Conservation (phyloP, 345 rosid genomes). For the Populus ilicifolia region DNA sequence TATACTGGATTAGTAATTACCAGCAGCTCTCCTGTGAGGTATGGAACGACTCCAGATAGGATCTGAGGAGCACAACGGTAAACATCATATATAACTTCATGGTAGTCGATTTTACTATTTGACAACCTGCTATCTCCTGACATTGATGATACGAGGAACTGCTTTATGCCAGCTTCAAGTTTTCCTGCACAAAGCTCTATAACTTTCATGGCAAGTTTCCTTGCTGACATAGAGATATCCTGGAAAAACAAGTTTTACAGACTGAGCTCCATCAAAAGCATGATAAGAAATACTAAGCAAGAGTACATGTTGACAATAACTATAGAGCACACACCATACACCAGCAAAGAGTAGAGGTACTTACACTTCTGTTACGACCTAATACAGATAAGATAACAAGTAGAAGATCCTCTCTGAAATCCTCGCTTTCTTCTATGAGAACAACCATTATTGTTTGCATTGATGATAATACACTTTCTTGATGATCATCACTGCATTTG, state of each 20-base stretch:
- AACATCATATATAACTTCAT: constrained; percentile 82
- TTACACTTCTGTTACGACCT: constrained; percentile 73
- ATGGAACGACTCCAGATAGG: constrained; percentile 75
- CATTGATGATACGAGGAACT: constrained; percentile 78
- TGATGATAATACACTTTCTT: constrained; percentile 73
- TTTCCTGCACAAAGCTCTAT: constrained; percentile 76
- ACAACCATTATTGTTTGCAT: constrained; percentile 87
- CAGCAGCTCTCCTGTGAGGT: constrained; percentile 94
- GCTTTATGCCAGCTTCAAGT: constrained; percentile 84
- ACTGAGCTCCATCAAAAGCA: constrained; percentile 21
- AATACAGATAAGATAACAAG: constrained; percentile 61
- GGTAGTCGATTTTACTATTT: constrained; percentile 66
- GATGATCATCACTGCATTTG: constrained; percentile 86
- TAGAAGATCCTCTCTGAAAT: constrained; percentile 72
- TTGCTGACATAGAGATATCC: constrained; percentile 64
- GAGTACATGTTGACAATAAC: neutral
- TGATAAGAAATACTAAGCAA: constrained; percentile 1
- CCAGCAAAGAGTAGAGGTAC: constrained; percentile 22
- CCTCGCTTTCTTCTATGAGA: constrained; percentile 93
- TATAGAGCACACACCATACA: constrained; percentile 7
- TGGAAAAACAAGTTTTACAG: constrained; percentile 34
- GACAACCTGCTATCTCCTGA: constrained; percentile 66
- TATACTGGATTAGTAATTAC: constrained; percentile 38
- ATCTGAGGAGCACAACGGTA: constrained; percentile 82
- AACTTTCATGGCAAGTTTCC: constrained; percentile 87